These are phyloP conservation scores for Leishmania major DNA, from an alignment of 208 protist species.

Conservation along the genomic window DNA sequence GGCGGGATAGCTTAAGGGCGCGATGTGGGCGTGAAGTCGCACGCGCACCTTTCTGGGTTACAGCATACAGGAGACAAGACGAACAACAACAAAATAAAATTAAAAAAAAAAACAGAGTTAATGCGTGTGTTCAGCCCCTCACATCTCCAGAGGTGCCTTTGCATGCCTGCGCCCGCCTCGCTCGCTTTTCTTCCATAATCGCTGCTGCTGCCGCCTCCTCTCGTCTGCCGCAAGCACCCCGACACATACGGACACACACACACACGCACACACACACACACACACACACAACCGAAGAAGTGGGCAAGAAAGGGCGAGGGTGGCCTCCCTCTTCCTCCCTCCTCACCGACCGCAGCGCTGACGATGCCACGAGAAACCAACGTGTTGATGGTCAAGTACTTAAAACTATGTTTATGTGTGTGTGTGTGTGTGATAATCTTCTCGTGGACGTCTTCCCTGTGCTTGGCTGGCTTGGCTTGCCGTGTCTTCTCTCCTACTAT, in stretches of 20 bases:
- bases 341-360: not conserved
- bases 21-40: not conserved
- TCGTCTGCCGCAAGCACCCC: not conserved
- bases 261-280: not conserved
- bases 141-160: not conserved
- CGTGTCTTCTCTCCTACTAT: not conserved
- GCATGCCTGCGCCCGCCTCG: not conserved
- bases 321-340: not conserved
- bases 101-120: too few species aligned
- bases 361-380: not conserved
- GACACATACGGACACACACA: not conserved
- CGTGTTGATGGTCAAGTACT: not conserved
- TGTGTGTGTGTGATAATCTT: not conserved
- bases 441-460: not conserved
- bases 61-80: not conserved
- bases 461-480: not conserved
- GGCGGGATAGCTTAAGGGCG: too few species aligned
- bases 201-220: not conserved
- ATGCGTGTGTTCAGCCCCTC: not conserved
- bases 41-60: not conserved
- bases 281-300: not conserved
- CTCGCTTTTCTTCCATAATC: not conserved
- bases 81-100: too few species aligned
- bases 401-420: not conserved
- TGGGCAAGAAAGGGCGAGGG: not conserved